phyloP scores from a whole-genome alignment of 352 stramenopile species.

The Pythium apleroticum region DNA sequence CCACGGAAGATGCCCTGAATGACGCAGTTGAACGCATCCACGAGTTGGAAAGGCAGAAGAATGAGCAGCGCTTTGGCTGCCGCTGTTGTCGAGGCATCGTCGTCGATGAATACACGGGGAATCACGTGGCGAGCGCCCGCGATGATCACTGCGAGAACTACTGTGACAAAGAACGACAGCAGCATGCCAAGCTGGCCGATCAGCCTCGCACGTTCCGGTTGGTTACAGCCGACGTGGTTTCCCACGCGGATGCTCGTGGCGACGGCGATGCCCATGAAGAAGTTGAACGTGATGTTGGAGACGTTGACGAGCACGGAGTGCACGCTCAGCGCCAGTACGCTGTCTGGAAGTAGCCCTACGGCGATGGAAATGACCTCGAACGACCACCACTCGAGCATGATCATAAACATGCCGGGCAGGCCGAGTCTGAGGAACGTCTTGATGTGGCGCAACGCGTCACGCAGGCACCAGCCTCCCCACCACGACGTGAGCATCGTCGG shows the following conservation, averaged over 20 bases:
- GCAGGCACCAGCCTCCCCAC: constrained; percentile 28
- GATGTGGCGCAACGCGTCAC: constrained; percentile 31
- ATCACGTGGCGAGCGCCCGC: constrained; percentile 27
- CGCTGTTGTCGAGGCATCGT: constrained; percentile 36
- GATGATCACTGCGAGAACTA: constrained; percentile 30
- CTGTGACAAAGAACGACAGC: constrained; percentile 34
- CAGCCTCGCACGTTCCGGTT: constrained; percentile 37
- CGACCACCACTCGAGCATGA: constrained; percentile 70
- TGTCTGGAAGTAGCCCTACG: constrained; percentile 48
- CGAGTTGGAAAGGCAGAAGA: constrained; percentile 43
- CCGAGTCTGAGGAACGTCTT: constrained; percentile 49
- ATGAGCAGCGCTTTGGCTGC: constrained; percentile 43
- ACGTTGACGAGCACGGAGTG: constrained; percentile 67
- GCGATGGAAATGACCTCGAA: constrained; percentile 64
- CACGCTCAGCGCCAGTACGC: constrained; percentile 51
- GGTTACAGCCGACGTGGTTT: constrained; percentile 16
- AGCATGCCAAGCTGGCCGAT: constrained; percentile 37
- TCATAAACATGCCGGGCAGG: constrained; percentile 52
- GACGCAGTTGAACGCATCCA: constrained; percentile 54
- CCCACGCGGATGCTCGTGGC: constrained; percentile 20
- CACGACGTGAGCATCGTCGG: constrained; percentile 37
- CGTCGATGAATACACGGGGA: constrained; percentile 48
- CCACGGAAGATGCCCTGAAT: constrained; percentile 69
- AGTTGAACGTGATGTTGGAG: constrained; percentile 62
- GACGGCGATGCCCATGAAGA: constrained; percentile 38